Evolutionary conservation across 257 asterid genomes (phyloP).

Genomic region (Pogostemon cablin): DNA sequence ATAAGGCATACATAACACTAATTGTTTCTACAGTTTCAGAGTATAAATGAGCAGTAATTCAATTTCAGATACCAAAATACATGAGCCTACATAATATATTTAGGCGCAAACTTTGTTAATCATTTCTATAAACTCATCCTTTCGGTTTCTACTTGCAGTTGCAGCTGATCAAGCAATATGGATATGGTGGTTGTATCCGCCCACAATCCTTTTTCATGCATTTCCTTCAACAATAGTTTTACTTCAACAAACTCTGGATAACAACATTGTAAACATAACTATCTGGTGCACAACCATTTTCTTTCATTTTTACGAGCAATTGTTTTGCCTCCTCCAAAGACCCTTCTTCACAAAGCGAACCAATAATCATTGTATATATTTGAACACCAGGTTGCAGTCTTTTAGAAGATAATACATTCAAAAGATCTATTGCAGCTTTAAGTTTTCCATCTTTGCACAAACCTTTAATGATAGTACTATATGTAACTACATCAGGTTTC

Average conservation of each 20-base stretch:
- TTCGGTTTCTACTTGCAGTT: background rate
- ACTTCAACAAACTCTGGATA: background rate
- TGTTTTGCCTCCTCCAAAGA: no score
- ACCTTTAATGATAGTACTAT: background rate
- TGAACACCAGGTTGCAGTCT: background rate
- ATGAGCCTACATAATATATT: background rate
- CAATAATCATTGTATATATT: background rate
- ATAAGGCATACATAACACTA: background rate
- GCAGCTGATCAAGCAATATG: background rate
- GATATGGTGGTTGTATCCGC: no score
- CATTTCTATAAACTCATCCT: no score
- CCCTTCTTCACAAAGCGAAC: background rate
- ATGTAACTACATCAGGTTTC: background rate
- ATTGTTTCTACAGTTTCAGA: background rate
- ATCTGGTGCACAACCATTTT: background rate
- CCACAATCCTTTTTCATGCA: no score
- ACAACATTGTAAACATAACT: background rate
- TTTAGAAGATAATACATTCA: background rate
- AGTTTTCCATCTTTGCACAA: constrained; percentile 27
- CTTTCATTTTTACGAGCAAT: no score
- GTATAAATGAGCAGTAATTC: background rate
- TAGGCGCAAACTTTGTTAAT: background rate
- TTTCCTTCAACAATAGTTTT: no score
- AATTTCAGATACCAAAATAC: background rate
- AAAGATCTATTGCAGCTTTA: constrained; percentile 7